These are phyloP conservation scores for Citeromyces hawaiiensis DNA, from an alignment of 1,139 yeast species.

Conservation along the genomic window DNA sequence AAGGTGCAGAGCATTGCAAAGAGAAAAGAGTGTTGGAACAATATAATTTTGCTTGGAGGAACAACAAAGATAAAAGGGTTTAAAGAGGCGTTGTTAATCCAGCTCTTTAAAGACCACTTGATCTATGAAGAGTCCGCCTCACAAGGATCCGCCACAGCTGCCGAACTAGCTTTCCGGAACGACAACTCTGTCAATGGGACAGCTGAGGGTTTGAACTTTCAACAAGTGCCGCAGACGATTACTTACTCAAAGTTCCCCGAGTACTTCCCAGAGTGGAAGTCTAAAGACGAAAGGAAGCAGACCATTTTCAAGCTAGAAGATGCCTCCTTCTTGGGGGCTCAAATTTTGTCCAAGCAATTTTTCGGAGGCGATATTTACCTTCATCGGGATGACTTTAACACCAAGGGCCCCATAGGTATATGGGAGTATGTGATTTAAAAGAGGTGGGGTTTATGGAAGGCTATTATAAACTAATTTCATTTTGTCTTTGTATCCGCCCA, in stretches of 20 bases:
- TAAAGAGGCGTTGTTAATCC: conserved; percentile 51
- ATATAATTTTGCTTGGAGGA: conserved; percentile 66
- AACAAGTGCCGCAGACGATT: conserved; percentile 68
- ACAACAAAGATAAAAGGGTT: conserved; percentile 69
- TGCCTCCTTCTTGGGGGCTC: conserved; percentile 71
- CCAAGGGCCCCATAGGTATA: conserved; percentile 62
- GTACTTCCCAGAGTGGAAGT: conserved; percentile 93
- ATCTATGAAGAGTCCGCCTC: conserved; percentile 14
- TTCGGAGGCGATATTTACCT: conserved; percentile 59
- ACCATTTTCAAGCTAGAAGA: conserved; percentile 44
- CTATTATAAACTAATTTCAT: too few species aligned
- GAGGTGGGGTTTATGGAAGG: too few species aligned
- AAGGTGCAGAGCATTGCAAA: conserved; percentile 54
- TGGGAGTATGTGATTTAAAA: conserved; percentile 31
- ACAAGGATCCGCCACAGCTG: conserved; percentile 20
- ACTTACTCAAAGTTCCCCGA: conserved; percentile 68
- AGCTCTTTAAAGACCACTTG: conserved; percentile 46
- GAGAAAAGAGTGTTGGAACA: conserved; percentile 81
- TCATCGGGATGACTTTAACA: conserved; percentile 61
- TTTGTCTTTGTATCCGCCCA: too few species aligned
- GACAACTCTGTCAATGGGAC: conserved; percentile 14
- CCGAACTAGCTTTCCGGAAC: conserved; percentile 14
- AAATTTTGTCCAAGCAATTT: conserved; percentile 76
- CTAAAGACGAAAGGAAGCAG: conserved; percentile 18
- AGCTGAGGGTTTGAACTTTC: conserved; percentile 8